Percentiles rank a stretch among this genome's conserved stretches.
Conservation (phyloP, 148 eudicot species). For the Fagopyrum homotropicum region DNA sequence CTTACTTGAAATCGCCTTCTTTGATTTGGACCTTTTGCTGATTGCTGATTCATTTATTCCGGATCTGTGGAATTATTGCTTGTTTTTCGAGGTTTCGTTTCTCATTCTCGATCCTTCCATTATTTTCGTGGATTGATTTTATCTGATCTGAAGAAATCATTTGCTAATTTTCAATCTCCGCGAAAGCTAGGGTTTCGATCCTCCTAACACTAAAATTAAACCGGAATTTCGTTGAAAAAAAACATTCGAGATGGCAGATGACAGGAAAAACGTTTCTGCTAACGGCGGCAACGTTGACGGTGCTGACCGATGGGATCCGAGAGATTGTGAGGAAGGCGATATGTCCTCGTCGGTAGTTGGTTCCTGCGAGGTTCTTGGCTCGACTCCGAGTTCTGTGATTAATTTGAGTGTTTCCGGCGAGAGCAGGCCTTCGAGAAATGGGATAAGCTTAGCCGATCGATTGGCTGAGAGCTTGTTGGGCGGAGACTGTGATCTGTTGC, state of each 20-base stretch:
- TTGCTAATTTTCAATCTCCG: neutral
- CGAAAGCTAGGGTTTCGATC: slow-evolving; percentile 7
- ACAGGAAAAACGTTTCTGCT: slow-evolving; percentile 31
- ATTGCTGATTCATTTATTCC: neutral
- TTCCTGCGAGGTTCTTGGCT: slow-evolving; percentile 10
- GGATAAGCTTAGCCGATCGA: slow-evolving; percentile 36
- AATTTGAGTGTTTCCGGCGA: slow-evolving; percentile 9
- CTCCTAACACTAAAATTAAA: neutral
- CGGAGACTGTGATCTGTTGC: slow-evolving; percentile 58
- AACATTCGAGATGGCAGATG: slow-evolving; percentile 27
- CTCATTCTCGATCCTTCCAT: neutral
- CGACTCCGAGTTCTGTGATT: slow-evolving; percentile 13
- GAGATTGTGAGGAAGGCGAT: slow-evolving; percentile 16
- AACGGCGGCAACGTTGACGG: slow-evolving; percentile 23
- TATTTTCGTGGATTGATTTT: neutral
- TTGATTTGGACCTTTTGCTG: neutral
- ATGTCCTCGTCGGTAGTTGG: slow-evolving; percentile 11
- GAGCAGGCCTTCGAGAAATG: slow-evolving; percentile 18
- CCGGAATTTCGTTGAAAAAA: neutral
- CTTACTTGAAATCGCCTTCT: neutral
- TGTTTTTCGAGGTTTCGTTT: neutral
- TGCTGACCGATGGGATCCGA: slow-evolving; percentile 17
- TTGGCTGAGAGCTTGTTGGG: slow-evolving; percentile 38
- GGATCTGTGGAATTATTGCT: neutral
- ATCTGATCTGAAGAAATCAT: neutral